These are phyloP conservation scores for Aspergillus japonicus DNA, from an alignment of 2,329 filamentous ascomycete genomes.

Conservation along the genomic window DNA sequence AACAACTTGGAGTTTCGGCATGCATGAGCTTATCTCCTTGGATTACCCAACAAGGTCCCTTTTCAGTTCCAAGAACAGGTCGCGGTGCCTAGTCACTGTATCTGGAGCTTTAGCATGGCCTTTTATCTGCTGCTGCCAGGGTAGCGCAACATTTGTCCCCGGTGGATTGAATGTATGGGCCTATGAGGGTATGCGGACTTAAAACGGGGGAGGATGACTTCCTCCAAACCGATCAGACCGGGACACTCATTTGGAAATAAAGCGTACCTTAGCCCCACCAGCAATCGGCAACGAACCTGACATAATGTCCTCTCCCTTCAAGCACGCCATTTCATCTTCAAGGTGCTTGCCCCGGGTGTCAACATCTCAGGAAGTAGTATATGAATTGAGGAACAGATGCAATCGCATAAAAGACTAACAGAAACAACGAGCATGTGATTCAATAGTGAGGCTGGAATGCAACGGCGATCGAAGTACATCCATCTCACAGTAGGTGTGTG, in stretches of 20 bases:
- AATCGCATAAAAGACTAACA: neutral
- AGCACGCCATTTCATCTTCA: neutral
- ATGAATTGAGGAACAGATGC: neutral
- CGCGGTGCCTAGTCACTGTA: neutral
- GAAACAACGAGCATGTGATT: neutral
- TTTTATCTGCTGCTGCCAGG: conserved; percentile 1
- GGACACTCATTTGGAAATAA: conserved; percentile 34
- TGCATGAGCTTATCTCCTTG: conserved; percentile 1
- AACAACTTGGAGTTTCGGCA: neutral
- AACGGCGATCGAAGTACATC: neutral
- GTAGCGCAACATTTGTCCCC: neutral
- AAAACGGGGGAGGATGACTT: conserved; percentile 7
- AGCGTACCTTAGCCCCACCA: conserved; percentile 29
- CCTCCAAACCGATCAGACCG: conserved; percentile 28
- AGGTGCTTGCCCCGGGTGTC: neutral
- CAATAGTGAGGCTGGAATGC: neutral
- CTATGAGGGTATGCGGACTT: conserved; percentile 2
- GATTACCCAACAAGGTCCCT: neutral
- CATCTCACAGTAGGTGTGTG: neutral
- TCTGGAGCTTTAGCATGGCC: conserved; percentile 1
- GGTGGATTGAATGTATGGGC: neutral
- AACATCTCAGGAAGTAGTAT: neutral
- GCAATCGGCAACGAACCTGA: conserved; percentile 25
- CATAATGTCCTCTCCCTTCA: conserved; percentile 12
- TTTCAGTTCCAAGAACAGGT: neutral